A percentile compares a stretch with the other conserved stretches of the same genome.
These are phyloP conservation scores for Hirsutella thompsonii DNA, from an alignment of 2,329 filamentous ascomycete species.

Conservation along the genomic window DNA sequence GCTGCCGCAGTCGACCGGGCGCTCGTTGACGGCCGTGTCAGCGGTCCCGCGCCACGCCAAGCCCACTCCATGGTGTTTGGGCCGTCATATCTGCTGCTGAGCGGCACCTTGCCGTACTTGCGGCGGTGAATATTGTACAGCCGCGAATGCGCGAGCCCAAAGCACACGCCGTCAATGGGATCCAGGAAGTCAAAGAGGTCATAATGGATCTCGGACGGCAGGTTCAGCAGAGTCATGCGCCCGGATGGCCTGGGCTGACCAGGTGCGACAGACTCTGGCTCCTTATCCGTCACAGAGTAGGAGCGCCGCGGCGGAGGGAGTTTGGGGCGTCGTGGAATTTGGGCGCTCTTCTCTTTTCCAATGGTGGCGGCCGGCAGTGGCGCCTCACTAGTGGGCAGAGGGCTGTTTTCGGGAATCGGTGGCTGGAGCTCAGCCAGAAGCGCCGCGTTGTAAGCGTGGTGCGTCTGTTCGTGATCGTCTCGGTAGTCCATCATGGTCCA, in stretches of 20 bases:
- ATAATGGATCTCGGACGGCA: conserved; percentile 48
- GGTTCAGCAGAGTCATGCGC: conserved; percentile 32
- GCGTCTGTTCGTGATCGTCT: conserved; percentile 13
- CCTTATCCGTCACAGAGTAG: conserved; percentile 48
- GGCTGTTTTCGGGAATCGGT: conserved; percentile 21
- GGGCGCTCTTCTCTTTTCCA: conserved; percentile 10
- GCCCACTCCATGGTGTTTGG: conserved; percentile 53
- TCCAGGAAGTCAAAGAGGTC: conserved; percentile 49
- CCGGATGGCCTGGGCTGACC: conserved; percentile 33
- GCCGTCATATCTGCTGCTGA: conserved; percentile 42
- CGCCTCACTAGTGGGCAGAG: conserved; percentile 7
- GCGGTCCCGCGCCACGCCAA: conserved; percentile 41
- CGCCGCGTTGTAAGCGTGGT: conserved; percentile 9
- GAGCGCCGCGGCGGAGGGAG: conserved; percentile 38
- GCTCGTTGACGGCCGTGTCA: conserved; percentile 18
- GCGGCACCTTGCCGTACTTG: conserved; percentile 41
- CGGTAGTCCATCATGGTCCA: conserved; percentile 34
- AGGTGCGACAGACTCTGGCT: conserved; percentile 35
- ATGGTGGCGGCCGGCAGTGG: conserved; percentile 2
- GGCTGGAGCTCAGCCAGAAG: conserved; percentile 14
- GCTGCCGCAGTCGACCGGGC: conserved; percentile 12
- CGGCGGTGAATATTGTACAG: conserved; percentile 46
- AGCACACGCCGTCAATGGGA: conserved; percentile 49
- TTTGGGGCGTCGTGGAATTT: conserved; percentile 17
- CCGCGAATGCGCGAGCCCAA: conserved; percentile 44